Conservation (phyloP, 2,329 filamentous ascomycete genomes). For the Aspergillus terreus region DNA sequence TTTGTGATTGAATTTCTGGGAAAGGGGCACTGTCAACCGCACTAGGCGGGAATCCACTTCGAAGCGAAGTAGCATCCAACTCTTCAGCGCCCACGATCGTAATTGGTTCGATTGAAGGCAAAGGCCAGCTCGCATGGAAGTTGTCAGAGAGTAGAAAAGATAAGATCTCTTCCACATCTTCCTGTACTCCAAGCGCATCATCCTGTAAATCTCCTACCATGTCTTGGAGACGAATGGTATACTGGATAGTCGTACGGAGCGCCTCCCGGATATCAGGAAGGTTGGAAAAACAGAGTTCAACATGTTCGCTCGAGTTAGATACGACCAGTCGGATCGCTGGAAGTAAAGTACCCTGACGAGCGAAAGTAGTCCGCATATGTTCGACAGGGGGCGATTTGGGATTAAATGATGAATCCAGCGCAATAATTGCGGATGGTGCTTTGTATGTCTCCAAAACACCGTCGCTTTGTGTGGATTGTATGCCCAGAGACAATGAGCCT, state of each 20-base stretch:
- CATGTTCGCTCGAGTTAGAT: conserved; percentile 46
- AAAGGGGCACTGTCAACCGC: neutral
- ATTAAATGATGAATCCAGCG: conserved; percentile 42
- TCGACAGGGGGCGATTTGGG: conserved; percentile 36
- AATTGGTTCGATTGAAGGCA: conserved; percentile 37
- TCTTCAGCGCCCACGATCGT: conserved; percentile 29
- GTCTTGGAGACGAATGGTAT: conserved; percentile 29
- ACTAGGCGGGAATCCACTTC: conserved; percentile 2
- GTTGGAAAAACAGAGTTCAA: conserved; percentile 41
- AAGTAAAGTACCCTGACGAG: conserved; percentile 31
- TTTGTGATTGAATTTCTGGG: conserved; percentile 16
- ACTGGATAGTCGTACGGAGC: conserved; percentile 32
- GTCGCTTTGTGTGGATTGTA: conserved; percentile 29
- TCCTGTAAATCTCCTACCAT: conserved; percentile 41
- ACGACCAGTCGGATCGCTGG: conserved; percentile 44
- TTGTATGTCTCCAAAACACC: conserved; percentile 30
- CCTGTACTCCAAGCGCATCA: conserved; percentile 37
- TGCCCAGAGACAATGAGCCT: conserved; percentile 33
- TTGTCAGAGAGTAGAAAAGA: conserved; percentile 32
- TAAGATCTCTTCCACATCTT: conserved; percentile 38
- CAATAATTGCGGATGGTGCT: conserved; percentile 39
- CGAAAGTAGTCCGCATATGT: conserved; percentile 36
- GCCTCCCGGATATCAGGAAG: conserved; percentile 30
- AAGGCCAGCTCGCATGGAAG: conserved; percentile 34
- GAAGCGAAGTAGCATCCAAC: conserved; percentile 14